Evolutionary conservation across 2,329 filamentous ascomycete species (phyloP).

Genomic region (Escovopsis sp.): DNA sequence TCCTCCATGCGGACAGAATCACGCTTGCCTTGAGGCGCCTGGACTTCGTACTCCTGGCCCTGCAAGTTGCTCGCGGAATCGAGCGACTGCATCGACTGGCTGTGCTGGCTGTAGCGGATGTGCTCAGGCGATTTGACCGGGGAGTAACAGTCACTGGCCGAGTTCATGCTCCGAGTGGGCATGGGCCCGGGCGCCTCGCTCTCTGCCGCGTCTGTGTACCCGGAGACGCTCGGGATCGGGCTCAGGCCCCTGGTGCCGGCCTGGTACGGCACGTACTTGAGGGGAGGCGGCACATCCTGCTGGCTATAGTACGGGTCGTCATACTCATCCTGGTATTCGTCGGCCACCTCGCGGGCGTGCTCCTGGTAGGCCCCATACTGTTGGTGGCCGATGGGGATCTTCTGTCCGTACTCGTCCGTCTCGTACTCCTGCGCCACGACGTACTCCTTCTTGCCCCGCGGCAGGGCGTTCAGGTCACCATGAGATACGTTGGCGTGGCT

Average conservation of each 20-base stretch:
- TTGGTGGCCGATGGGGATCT: slow-evolving; percentile 24
- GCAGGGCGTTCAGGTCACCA: slow-evolving; percentile 40
- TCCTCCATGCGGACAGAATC: slow-evolving; percentile 35
- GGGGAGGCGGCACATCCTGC: slow-evolving; percentile 47
- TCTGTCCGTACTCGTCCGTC: slow-evolving; percentile 28
- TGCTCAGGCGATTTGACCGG: slow-evolving; percentile 35
- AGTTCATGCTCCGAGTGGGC: slow-evolving; percentile 38
- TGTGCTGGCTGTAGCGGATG: slow-evolving; percentile 12
- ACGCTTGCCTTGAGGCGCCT: slow-evolving; percentile 38
- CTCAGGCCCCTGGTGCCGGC: slow-evolving; percentile 60
- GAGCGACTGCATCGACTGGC: slow-evolving; percentile 18
- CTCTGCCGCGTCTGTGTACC: slow-evolving; percentile 58
- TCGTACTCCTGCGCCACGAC: slow-evolving; percentile 34
- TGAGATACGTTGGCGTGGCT: slow-evolving; percentile 51
- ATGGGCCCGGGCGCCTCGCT: slow-evolving; percentile 41
- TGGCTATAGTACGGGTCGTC: slow-evolving; percentile 36
- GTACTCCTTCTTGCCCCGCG: slow-evolving; percentile 29
- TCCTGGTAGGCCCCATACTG: slow-evolving; percentile 28
- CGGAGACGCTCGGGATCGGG: slow-evolving; percentile 84
- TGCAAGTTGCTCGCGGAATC: slow-evolving; percentile 26
- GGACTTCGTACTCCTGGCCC: slow-evolving; percentile 37
- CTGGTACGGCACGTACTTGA: slow-evolving; percentile 54
- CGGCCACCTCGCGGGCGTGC: slow-evolving; percentile 11
- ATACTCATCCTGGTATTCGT: slow-evolving; percentile 26
- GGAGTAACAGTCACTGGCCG: slow-evolving; percentile 40